phyloP scores from a whole-genome alignment of 2,329 filamentous ascomycete species.

The Plectosphaerella plurivora region DNA sequence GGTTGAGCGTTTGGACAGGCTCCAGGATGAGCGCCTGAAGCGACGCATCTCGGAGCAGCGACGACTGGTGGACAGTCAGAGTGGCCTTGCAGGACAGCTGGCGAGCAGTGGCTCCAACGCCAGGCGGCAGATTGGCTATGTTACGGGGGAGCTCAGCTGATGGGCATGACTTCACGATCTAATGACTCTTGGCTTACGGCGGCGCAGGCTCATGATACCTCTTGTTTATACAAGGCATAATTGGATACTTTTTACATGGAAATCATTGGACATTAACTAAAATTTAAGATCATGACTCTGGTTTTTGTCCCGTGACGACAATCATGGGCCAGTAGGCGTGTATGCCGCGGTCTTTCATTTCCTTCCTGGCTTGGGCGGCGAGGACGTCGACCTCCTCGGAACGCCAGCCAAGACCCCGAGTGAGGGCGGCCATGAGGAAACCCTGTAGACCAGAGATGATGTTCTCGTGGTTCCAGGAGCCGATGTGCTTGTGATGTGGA shows the following conservation, averaged over 20 bases:
- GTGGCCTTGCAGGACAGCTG: conserved; percentile 28
- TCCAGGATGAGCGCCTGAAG: conserved; percentile 39
- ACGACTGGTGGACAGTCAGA: conserved; percentile 43
- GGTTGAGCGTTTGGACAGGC: conserved; percentile 41
- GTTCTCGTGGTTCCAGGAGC: conserved; percentile 26
- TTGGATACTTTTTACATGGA: neutral
- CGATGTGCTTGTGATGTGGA: conserved; percentile 27
- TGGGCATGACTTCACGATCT: neutral
- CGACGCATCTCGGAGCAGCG: conserved; percentile 45
- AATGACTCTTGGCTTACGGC: neutral
- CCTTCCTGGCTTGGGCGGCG: conserved; percentile 15
- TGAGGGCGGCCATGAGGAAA: conserved; percentile 30
- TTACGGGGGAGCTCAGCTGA: conserved; percentile 46
- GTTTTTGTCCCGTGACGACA: conserved; percentile 12
- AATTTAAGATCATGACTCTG: neutral
- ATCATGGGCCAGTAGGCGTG: conserved; percentile 31
- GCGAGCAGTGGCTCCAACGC: conserved; percentile 23
- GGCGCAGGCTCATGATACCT: neutral
- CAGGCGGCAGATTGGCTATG: conserved; percentile 51
- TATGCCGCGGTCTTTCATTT: conserved; percentile 17
- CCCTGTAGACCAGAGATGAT: conserved; percentile 26
- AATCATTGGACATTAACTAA: neutral
- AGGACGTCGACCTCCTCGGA: conserved; percentile 22
- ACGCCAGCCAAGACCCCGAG: conserved; percentile 28
- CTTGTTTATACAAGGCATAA: neutral